Evolutionary conservation across 2,329 filamentous ascomycete species (phyloP), one percentile per base, ranked within the genome.

Genomic region (Hortaea sp.): DNA sequence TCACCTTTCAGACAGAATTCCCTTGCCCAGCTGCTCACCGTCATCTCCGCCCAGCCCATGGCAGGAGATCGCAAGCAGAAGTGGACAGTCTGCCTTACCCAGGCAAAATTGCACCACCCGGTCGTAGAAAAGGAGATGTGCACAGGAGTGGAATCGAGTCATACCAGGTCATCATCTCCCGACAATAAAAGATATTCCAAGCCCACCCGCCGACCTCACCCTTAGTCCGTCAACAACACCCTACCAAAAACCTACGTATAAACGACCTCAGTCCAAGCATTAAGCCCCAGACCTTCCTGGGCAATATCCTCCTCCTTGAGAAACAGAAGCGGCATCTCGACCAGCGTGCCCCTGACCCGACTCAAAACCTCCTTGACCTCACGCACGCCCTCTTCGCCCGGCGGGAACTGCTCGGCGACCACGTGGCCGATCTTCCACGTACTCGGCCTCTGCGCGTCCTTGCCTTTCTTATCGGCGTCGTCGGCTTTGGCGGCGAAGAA

Each of bases 241-340:
- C 32, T 35, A 35, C 2, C 2, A 35, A 4, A 29, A 28, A 28
- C 30, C 32, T 41, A 72, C 27, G 70, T 73, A 58, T 73, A 73
- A 12, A 73, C 57, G 48, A 69, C 68, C 60, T 72, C 70, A 1
- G 70, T 73, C 47, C 72, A 63, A 20, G 67, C 65, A 56, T 74
- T 74, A 52, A 74, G 52, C 20, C 76, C 74, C 58, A 94, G 57
- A 0, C 88, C 88, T 56, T 88, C 79, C 73, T 88, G 82, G 4
- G 89, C 90, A 64, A 95, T 82, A 63, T 95, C 88, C 58, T 87
- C 78, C 31, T 88, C 84, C 57, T 84, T 82, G 63, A 95, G 70
- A 70, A 95, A 95, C 54, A 87, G 73, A 56, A 95, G 71, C 29
- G 88, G 88, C 89, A 95, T 95, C 72, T 95, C 86, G 6, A 95